phyloP scores from a whole-genome alignment of 306 rosid species.

The Citrullus amarus region DNA sequence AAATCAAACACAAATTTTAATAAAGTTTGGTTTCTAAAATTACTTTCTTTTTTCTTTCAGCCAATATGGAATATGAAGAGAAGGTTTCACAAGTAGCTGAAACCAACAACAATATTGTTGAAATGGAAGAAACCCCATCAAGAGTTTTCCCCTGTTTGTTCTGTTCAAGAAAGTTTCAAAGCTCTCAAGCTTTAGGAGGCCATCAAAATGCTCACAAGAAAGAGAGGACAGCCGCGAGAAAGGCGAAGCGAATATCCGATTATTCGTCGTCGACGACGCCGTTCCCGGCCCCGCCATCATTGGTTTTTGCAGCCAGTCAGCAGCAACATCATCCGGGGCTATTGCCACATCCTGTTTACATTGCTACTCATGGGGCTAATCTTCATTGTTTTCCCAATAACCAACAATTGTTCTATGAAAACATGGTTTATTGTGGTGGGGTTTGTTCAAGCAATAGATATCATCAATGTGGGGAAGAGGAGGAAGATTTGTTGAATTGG shows the following conservation, averaged over 20 bases:
- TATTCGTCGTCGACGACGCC: slow-evolving; percentile 18
- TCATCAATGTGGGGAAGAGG: slow-evolving; percentile 25
- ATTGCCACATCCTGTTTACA: slow-evolving; percentile 33
- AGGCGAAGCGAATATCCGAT: slow-evolving; percentile 36
- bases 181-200: slow-evolving; percentile 83
- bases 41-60: slow-evolving; percentile 3
- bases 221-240: slow-evolving; percentile 66
- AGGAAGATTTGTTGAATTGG: slow-evolving; percentile 27
- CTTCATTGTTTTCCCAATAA: slow-evolving; percentile 24
- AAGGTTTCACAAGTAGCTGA: slow-evolving; percentile 15
- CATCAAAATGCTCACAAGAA: slow-evolving; percentile 93
- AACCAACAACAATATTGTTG: slow-evolving; percentile 4
- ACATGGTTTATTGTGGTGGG: slow-evolving; percentile 25
- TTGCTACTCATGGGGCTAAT: slow-evolving; percentile 41
- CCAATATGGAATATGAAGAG: slow-evolving; percentile 30
- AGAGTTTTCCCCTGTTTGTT: slow-evolving; percentile 58
- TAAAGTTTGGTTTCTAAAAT: too few species aligned
- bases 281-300: neutral
- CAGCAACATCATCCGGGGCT: slow-evolving; percentile 12
- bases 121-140: slow-evolving; percentile 23
- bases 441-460: slow-evolving; percentile 13
- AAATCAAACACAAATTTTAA: too few species aligned
- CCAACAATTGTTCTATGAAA: slow-evolving; percentile 27
- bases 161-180: slow-evolving; percentile 68
- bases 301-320: slow-evolving; percentile 33